Conservation (phyloP, 2,329 filamentous ascomycete species). For the Pseudogymnoascus sp. region DNA sequence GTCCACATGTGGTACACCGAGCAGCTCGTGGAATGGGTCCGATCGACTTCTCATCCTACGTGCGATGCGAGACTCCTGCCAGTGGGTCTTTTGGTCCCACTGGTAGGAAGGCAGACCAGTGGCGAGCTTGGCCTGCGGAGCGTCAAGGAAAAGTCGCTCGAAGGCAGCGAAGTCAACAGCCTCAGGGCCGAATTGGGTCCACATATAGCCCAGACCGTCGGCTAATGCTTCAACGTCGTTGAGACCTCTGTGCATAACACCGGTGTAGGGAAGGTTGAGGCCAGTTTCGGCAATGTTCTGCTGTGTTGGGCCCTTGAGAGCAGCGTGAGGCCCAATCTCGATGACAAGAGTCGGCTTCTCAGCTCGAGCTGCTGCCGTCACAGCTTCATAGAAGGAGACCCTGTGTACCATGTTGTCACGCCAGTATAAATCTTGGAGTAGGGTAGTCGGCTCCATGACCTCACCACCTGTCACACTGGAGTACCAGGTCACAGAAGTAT, state of each 20-base stretch:
- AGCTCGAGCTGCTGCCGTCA: constrained; percentile 20
- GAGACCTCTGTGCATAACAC: constrained; percentile 14
- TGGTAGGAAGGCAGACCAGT: constrained; percentile 15
- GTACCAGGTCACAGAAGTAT: constrained; percentile 14
- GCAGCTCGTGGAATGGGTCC: constrained; percentile 13
- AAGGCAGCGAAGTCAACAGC: not conserved
- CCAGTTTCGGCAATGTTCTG: constrained; percentile 19
- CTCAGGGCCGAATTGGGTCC: not conserved
- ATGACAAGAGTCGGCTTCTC: constrained; percentile 16
- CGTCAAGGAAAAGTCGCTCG: not conserved
- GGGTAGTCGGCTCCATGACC: constrained; percentile 6
- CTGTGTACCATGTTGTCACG: constrained; percentile 34
- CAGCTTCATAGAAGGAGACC: constrained; percentile 37
- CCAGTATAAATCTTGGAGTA: constrained; percentile 36
- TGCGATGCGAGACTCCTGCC: constrained; percentile 15
- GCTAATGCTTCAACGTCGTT: constrained; percentile 17
- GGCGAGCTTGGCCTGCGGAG: constrained; percentile 9
- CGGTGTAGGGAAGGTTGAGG: constrained; percentile 15
- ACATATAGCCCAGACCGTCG: constrained; percentile 10
- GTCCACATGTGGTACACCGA: constrained; percentile 12
- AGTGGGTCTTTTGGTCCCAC: constrained; percentile 13
- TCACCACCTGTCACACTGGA: constrained; percentile 15
- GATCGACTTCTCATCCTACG: not conserved
- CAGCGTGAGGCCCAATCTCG: constrained; percentile 31
- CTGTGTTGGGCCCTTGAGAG: constrained; percentile 29